These are phyloP conservation scores for Zalaria obscura DNA, from an alignment of 2,329 filamentous ascomycete species.

Conservation along the genomic window DNA sequence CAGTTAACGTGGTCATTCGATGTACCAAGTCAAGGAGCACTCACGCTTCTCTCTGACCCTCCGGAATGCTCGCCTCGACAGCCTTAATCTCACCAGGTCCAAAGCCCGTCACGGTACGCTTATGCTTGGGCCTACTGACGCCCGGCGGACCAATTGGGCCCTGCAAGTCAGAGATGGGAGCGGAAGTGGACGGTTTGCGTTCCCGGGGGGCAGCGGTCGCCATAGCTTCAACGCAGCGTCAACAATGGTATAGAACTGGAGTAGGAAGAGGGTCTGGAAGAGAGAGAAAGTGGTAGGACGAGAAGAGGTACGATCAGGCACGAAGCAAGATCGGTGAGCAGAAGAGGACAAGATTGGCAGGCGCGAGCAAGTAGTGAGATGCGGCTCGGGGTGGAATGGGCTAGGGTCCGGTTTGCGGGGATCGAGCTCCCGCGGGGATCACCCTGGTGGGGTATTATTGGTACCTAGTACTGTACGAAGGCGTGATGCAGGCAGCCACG, in stretches of 20 bases:
- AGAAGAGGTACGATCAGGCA: too few relatives aligned
- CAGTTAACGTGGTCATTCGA: not conserved
- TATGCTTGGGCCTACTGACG: slow-evolving; percentile 89
- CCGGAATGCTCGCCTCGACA: slow-evolving; percentile 83
- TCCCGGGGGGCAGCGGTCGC: slow-evolving; percentile 39
- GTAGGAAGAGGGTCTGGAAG: not conserved
- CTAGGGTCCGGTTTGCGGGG: too few relatives aligned
- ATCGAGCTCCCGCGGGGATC: too few relatives aligned
- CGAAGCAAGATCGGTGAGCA: too few relatives aligned
- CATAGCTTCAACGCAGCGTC: slow-evolving; percentile 6
- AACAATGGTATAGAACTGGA: too few relatives aligned
- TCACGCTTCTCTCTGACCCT: slow-evolving; percentile 74
- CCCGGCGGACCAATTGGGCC: slow-evolving; percentile 68
- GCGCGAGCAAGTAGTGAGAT: too few relatives aligned
- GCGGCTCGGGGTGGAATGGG: too few relatives aligned
- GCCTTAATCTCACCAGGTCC: slow-evolving; percentile 82
- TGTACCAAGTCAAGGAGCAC: slow-evolving; percentile 17
- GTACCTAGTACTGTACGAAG: too few relatives aligned
- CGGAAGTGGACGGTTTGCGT: slow-evolving; percentile 66
- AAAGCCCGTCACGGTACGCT: slow-evolving; percentile 90
- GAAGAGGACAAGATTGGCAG: too few relatives aligned
- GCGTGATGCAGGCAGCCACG: too few relatives aligned
- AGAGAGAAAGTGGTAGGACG: not conserved
- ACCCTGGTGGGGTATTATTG: too few relatives aligned
- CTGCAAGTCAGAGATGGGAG: slow-evolving; percentile 74